Conservation (phyloP, 108 stramenopile genomes). For the Conticribra weissflogii region DNA sequence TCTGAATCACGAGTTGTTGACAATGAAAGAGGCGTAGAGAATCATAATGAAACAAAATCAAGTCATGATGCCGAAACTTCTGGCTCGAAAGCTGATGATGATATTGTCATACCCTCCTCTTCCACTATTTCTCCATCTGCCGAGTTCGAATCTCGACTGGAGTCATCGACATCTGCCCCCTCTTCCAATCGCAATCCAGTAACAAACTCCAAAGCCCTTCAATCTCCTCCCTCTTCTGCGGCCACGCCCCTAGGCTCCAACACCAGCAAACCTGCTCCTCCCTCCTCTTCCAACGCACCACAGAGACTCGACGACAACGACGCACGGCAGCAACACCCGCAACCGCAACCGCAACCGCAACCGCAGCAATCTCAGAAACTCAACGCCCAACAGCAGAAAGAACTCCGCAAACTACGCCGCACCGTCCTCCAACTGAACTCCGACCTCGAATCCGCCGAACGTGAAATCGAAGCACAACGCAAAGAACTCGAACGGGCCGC, state of each 20-base stretch:
- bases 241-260: neutral
- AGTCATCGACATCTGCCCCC: no score
- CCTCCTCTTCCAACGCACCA: slow-evolving; percentile 10
- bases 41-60: no score
- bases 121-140: no score
- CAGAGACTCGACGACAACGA: neutral
- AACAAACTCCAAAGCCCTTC: no score
- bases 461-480: slow-evolving; percentile 79
- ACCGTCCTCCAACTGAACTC: slow-evolving; percentile 77
- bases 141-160: no score
- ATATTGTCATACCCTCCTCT: neutral
- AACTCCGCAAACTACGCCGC: slow-evolving; percentile 67
- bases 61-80: no score
- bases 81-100: no score
- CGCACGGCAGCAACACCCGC: slow-evolving; percentile 1
- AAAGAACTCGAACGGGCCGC: slow-evolving; percentile 76
- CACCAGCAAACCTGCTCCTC: neutral
- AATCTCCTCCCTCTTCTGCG: no score
- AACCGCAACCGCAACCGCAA: neutral
- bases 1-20: neutral
- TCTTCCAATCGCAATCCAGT: no score
- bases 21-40: slow-evolving; percentile 6
- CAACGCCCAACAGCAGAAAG: slow-evolving; percentile 41
- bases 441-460: slow-evolving; percentile 75
- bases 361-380: slow-evolving; percentile 3